Evolutionary conservation across 352 stramenopile genomes (phyloP).

Genomic region (Pythium folliculosum): DNA sequence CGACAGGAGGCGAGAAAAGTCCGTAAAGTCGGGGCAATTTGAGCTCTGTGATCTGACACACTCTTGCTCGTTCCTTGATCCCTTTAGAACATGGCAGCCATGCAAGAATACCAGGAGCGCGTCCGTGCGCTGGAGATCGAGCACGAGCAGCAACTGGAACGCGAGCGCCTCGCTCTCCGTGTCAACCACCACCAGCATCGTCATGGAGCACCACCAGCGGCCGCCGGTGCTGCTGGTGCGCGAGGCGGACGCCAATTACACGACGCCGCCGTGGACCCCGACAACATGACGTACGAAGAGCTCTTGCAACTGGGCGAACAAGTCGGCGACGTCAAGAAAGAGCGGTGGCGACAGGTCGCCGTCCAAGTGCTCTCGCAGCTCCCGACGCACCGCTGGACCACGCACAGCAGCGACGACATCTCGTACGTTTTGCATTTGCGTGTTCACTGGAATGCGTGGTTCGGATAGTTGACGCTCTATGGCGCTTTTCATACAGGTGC

Average conservation of each 20-base stretch:
- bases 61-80: not conserved
- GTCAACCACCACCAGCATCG: not conserved
- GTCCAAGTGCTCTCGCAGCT: constrained; percentile 64
- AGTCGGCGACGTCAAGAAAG: constrained; percentile 75
- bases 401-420: constrained; percentile 39
- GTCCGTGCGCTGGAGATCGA: constrained; percentile 21
- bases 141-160: not conserved
- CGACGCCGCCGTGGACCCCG: constrained; percentile 48
- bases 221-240: not conserved
- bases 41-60: too few relatives aligned
- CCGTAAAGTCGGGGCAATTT: too few relatives aligned
- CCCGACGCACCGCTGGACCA: constrained; percentile 61
- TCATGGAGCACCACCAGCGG: not conserved
- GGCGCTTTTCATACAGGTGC: constrained; percentile 34
- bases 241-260: constrained; percentile 12
- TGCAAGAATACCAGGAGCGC: constrained; percentile 58
- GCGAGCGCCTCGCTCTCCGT: constrained; percentile 13
- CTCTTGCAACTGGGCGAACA: constrained; percentile 67
- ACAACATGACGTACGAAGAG: constrained; percentile 85
- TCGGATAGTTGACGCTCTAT: not conserved
- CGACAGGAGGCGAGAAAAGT: constrained; percentile 55
- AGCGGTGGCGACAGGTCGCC: constrained; percentile 66
- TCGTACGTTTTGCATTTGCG: constrained; percentile 45
- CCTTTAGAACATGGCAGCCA: constrained; percentile 67
- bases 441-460: too few relatives aligned